A percentile compares a stretch with the other conserved stretches of the same genome.
These are phyloP conservation scores for Prinsepia uniflora DNA, from an alignment of 306 rosid species.

Conservation along the genomic window DNA sequence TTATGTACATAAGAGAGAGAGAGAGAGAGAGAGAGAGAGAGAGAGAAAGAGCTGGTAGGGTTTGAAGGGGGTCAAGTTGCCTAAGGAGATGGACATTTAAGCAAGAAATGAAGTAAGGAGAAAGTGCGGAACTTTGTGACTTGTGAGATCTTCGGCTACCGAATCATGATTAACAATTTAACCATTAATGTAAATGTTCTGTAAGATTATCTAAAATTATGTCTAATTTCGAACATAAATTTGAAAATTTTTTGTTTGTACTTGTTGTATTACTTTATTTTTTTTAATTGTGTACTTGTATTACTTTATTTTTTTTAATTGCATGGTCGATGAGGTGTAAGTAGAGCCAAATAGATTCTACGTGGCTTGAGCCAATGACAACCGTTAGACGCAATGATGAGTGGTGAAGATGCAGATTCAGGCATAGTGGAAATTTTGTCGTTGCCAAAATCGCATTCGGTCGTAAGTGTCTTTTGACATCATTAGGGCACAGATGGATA, in stretches of 20 bases:
- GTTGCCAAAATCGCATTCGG: conserved; percentile 46
- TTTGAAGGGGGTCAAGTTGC: conserved; percentile 20
- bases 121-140: conserved; percentile 2
- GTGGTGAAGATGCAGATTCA: conserved; percentile 18
- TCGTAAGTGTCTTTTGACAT: conserved; percentile 37
- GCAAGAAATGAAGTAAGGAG: conserved; percentile 1
- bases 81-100: not conserved
- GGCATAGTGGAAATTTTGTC: conserved; percentile 31
- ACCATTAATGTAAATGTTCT: too few species aligned
- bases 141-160: conserved; percentile 27
- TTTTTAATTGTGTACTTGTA: not conserved
- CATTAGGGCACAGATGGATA: conserved; percentile 27
- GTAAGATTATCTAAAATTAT: too few species aligned
- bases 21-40: not conserved
- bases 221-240: too few species aligned
- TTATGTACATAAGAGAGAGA: conserved; percentile 5
- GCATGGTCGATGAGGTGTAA: conserved; percentile 19
- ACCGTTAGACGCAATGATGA: not conserved
- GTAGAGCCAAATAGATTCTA: conserved; percentile 17
- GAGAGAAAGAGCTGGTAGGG: conserved; percentile 16
- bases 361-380: conserved; percentile 30
- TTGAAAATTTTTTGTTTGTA: too few species aligned
- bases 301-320: not conserved
- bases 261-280: too few species aligned
- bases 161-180: conserved; percentile 25